A percentile compares a stretch with the other conserved stretches of the same genome.
These are phyloP conservation scores for Micractinium conductrix DNA, from an alignment of 139 green algal genomes.

Conservation along the genomic window DNA sequence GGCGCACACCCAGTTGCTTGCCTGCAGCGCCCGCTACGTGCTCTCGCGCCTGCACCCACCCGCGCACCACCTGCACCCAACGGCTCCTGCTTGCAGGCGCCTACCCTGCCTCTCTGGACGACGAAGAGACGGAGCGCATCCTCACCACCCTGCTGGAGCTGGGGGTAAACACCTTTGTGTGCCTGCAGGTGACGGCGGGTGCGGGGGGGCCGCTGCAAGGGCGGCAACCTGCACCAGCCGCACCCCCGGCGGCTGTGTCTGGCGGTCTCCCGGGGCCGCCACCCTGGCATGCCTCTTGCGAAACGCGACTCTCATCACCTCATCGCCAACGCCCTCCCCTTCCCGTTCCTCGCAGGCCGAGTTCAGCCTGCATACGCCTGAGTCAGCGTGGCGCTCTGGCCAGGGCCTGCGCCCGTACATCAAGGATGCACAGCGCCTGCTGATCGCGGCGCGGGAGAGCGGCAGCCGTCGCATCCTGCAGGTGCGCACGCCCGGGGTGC, in stretches of 20 bases:
- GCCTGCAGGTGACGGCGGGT: constrained; percentile 52
- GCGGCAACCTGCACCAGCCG: no score
- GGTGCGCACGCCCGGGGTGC: neutral
- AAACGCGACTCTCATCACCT: no score
- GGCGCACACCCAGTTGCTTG: no score
- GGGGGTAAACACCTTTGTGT: constrained; percentile 86
- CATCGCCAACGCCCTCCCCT: no score
- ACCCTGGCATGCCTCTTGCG: no score
- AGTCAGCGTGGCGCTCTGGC: constrained; percentile 68
- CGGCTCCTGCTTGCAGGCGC: constrained; percentile 24
- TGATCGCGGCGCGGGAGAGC: constrained; percentile 66
- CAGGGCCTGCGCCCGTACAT: constrained; percentile 83
- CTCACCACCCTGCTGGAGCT: constrained; percentile 77
- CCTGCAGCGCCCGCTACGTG: no score
- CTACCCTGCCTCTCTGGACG: constrained; percentile 73
- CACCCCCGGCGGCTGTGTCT: no score
- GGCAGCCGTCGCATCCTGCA: constrained; percentile 61
- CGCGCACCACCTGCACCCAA: no score
- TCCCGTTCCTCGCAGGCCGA: constrained; percentile 61
- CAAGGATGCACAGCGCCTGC: constrained; percentile 79
- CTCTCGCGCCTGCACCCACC: no score
- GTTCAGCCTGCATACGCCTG: constrained; percentile 74
- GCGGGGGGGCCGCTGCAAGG: no score
- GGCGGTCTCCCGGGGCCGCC: no score
- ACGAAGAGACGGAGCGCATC: constrained; percentile 77